Conservation (phyloP, 1,139 yeast species). For the Kazachstania sp. region DNA sequence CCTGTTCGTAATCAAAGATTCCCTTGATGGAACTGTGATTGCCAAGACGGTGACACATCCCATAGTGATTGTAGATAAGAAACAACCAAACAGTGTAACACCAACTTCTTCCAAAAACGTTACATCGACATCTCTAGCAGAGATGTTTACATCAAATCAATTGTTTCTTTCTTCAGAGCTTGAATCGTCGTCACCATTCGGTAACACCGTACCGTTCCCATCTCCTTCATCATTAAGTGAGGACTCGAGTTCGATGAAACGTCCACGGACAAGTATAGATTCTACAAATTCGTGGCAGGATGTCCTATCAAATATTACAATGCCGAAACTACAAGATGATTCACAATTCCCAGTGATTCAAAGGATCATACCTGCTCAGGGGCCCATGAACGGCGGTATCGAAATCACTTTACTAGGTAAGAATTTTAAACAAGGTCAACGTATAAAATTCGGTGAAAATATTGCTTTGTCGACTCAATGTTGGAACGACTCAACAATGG, state of each 20-base stretch:
- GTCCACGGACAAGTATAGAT: background rate
- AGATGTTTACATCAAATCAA: conserved; percentile 4
- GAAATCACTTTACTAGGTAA: conserved; percentile 86
- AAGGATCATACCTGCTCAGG: conserved; percentile 87
- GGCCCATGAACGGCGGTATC: conserved; percentile 91
- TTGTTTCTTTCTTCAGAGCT: background rate
- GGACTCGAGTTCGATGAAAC: conserved; percentile 39
- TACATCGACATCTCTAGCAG: background rate
- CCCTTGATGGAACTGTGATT: conserved; percentile 36
- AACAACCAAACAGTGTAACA: conserved; percentile 28
- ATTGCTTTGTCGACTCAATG: conserved; percentile 84
- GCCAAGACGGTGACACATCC: conserved; percentile 67
- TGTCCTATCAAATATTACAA: background rate
- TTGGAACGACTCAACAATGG: conserved; percentile 92
- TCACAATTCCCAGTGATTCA: conserved; percentile 50
- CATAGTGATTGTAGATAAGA: conserved; percentile 89
- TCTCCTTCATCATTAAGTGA: conserved; percentile 63
- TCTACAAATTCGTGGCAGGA: background rate
- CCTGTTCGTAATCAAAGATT: conserved; percentile 58
- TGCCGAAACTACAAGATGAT: background rate
- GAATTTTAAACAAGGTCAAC: conserved; percentile 73
- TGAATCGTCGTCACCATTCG: background rate
- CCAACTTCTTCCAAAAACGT: background rate
- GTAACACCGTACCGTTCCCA: conserved; percentile 20
- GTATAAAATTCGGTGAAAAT: conserved; percentile 79